Evolutionary conservation across 805 yeast species (phyloP).

Genomic region (Lachancea fermentati): DNA sequence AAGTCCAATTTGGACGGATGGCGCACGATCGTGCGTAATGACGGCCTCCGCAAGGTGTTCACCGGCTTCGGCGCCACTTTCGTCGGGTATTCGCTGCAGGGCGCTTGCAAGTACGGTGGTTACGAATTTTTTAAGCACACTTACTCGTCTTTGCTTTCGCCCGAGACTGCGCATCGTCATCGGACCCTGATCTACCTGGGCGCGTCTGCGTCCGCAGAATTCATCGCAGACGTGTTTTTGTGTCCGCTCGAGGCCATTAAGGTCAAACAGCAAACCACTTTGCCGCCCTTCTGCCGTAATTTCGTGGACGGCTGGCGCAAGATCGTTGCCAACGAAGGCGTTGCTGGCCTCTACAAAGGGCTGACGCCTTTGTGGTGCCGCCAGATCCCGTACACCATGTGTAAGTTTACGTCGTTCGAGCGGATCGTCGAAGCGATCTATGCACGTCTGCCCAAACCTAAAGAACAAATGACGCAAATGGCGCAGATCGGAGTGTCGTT

Average conservation of each 20-base stretch:
- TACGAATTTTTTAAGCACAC: conserved; percentile 85
- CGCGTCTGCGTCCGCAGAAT: conserved; percentile 92
- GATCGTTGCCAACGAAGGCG: conserved; percentile 62
- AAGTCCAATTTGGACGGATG: conserved; percentile 78
- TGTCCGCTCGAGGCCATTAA: conserved; percentile 96
- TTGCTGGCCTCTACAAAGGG: conserved; percentile 79
- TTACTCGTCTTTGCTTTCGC: conserved; percentile 64
- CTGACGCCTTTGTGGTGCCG: conserved; percentile 90
- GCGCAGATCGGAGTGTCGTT: conserved; percentile 94
- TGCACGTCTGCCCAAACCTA: conserved; percentile 63
- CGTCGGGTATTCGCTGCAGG: conserved; percentile 90
- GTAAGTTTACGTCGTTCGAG: conserved; percentile 92
- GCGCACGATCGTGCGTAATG: conserved; percentile 61
- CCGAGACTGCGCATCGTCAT: conserved; percentile 52
- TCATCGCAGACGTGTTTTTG: conserved; percentile 80
- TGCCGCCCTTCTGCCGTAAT: conserved; percentile 73
- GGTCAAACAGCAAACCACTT: conserved; percentile 87
- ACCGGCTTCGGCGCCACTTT: conserved; percentile 92
- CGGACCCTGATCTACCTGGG: conserved; percentile 71
- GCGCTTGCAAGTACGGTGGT: conserved; percentile 95
- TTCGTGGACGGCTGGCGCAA: conserved; percentile 63
- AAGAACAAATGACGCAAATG: conserved; percentile 58
- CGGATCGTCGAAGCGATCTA: conserved; percentile 81
- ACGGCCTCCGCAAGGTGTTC: conserved; percentile 71
- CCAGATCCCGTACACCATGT: conserved; percentile 99